phyloP scores from a whole-genome alignment of 2,329 filamentous ascomycete genomes.

The Westerdykella aurantiaca region DNA sequence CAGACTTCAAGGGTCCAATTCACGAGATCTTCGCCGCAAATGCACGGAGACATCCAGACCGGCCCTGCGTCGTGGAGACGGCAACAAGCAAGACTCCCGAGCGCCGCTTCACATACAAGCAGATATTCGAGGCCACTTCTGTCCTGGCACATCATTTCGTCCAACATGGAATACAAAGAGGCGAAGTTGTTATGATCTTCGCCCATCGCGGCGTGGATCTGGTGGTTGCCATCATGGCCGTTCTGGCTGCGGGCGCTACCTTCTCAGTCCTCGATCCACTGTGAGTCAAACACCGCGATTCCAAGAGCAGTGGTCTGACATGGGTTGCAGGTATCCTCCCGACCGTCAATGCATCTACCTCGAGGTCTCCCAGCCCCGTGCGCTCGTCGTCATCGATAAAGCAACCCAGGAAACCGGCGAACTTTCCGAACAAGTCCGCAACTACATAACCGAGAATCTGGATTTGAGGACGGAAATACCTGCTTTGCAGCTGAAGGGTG shows the following conservation, averaged over 20 bases:
- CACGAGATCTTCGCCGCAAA: conserved; percentile 64
- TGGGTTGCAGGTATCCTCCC: conserved; percentile 60
- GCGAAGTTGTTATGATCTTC: conserved; percentile 91
- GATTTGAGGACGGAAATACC: conserved; percentile 69
- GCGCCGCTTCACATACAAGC: conserved; percentile 71
- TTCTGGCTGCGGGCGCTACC: conserved; percentile 53
- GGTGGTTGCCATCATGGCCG: conserved; percentile 75
- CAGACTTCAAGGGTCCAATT: conserved; percentile 59
- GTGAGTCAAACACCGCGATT: conserved; percentile 41
- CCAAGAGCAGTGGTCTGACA: conserved; percentile 3
- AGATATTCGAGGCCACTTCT: conserved; percentile 83
- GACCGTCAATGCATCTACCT: conserved; percentile 77
- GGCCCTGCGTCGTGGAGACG: conserved; percentile 63
- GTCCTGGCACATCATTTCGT: conserved; percentile 73
- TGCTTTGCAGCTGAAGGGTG: conserved; percentile 62
- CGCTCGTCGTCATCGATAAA: conserved; percentile 66
- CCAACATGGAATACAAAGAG: conserved; percentile 63
- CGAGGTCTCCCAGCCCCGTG: conserved; percentile 68
- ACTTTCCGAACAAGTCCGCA: conserved; percentile 54
- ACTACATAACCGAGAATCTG: conserved; percentile 68
- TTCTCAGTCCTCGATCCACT: conserved; percentile 68
- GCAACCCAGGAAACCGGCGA: conserved; percentile 64
- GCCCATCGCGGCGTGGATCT: conserved; percentile 76
- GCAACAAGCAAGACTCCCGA: conserved; percentile 48
- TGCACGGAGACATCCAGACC: conserved; percentile 62